Base-by-base conservation (phyloP, 108 stramenopile genomes). In the Cylindrotheca fusiformis region DNA sequence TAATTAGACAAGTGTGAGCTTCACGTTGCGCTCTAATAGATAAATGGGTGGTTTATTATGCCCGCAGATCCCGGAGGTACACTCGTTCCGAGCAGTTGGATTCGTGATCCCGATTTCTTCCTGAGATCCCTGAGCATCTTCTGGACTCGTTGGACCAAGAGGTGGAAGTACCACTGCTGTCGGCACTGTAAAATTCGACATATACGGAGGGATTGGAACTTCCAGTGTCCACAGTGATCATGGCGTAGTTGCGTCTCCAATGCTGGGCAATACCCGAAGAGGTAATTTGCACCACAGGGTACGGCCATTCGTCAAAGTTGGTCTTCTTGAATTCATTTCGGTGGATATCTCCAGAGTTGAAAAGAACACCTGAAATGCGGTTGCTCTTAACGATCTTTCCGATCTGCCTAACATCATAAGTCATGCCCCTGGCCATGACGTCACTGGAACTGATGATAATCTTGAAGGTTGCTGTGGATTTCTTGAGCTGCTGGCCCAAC, bases 261-360 rank as follows among this genome's bases (percentile, higher is more conserved):
- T 48, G 56, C 32, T 47, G 41, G 21, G 62, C 70, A 33, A 71
- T 58, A 8, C 62, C 70, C 18, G 59, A 61, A 14, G 61, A 63
- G 17, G 62, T 57, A 27, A 71, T 57, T 57, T 71, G 70, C 1
- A 26, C 51, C 14, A 71, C 41, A 14, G 52, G 52, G 32, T 71
- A 71, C 5, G 70, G 70, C 30, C 61, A 71, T n/a, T 23, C 23
- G 0, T 24, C 49, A 32, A 23, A 27, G 10, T 49, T 30, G 20
- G 6, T 3, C 12, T 50, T 22, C 24, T 63, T 71, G 55, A 53
- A 71, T 48, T 71, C 70, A 47, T 71, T 71, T 8, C 70, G 61
- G 32, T 71, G 70, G 23, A 71, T 63, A 30, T 71, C 70, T 3
- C 70, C 70, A 18, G 70, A 52, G 41, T 62, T 52, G 26, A 71